phyloP scores from a whole-genome alignment of 1,284 basidiomycete genomes.

The Ganoderma boninense region DNA sequence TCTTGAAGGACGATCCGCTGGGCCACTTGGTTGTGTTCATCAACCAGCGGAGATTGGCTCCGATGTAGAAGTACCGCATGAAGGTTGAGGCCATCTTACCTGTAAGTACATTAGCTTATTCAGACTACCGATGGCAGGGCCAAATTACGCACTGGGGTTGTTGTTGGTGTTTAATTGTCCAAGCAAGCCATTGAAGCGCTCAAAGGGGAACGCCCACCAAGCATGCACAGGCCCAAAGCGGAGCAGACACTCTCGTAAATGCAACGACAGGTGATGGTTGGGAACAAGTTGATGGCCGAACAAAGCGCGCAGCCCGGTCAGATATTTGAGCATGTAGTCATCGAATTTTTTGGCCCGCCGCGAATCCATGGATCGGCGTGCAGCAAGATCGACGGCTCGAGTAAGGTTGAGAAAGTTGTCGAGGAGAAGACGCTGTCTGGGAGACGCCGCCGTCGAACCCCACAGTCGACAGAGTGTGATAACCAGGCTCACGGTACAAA shows the following conservation, averaged over 20 bases:
- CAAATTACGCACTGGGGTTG: neutral
- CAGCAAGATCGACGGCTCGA: constrained; percentile 11
- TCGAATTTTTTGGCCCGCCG: constrained; percentile 30
- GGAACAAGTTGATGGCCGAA: constrained; percentile 42
- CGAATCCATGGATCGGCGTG: constrained; percentile 8
- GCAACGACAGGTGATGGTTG: constrained; percentile 50
- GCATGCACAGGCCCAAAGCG: constrained; percentile 46
- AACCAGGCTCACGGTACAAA: constrained; percentile 40
- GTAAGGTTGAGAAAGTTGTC: constrained; percentile 41
- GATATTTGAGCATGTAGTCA: constrained; percentile 41
- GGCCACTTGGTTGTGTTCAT: constrained; percentile 20
- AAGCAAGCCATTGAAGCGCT: constrained; percentile 30
- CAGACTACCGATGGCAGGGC: neutral
- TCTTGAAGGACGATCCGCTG: neutral
- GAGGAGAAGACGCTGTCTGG: constrained; percentile 36
- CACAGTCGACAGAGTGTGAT: constrained; percentile 46
- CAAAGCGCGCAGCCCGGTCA: constrained; percentile 38
- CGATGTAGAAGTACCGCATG: constrained; percentile 24
- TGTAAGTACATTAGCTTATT: neutral
- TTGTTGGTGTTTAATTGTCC: constrained; percentile 21
- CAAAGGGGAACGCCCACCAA: constrained; percentile 35
- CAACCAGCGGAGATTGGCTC: constrained; percentile 15
- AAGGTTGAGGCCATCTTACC: constrained; percentile 24
- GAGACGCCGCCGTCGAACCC: constrained; percentile 30
- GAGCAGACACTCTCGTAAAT: constrained; percentile 39